Evolutionary conservation across 2,329 filamentous ascomycete genomes (phyloP).

Genomic region (Davidsoniella neocaledoniae): DNA sequence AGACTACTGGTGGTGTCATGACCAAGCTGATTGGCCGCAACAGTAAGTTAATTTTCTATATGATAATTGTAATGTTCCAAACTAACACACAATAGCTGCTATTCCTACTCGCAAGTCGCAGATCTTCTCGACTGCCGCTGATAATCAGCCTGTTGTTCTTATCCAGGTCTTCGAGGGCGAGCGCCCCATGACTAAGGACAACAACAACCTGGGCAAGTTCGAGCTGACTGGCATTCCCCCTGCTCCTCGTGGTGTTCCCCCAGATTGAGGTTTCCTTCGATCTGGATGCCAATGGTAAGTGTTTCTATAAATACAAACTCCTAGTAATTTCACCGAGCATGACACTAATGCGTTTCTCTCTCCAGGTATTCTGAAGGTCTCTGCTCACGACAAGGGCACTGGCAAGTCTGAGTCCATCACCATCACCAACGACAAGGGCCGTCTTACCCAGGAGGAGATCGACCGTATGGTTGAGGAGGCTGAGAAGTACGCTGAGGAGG

Average conservation of each 20-base stretch:
- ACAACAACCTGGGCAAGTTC: conserved; percentile 96
- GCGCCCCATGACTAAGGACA: conserved; percentile 86
- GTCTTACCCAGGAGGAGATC: conserved; percentile 89
- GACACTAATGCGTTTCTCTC: not conserved
- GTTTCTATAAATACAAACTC: not conserved
- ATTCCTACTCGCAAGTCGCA: conserved; percentile 95
- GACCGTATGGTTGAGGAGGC: conserved; percentile 98
- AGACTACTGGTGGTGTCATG: conserved; percentile 96
- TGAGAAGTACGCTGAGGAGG: conserved; percentile 97
- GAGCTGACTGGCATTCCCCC: conserved; percentile 92
- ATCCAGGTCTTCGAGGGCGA: conserved; percentile 96
- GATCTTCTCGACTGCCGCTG: conserved; percentile 92
- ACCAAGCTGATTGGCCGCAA: conserved; percentile 91
- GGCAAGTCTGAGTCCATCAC: conserved; percentile 96
- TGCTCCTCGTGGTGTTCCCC: conserved; percentile 87
- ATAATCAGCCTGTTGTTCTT: conserved; percentile 89
- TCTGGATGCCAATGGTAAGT: conserved; percentile 75
- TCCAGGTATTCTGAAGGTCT: conserved; percentile 68
- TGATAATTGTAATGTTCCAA: not conserved
- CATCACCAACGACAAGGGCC: conserved; percentile 99
- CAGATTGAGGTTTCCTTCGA: conserved; percentile 98
- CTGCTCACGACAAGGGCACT: conserved; percentile 92
- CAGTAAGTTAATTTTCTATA: conserved; percentile 24
- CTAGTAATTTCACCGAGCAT: not conserved
- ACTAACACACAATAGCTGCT: conserved; percentile 27